These are phyloP conservation scores for Licmophora abbreviata DNA, from an alignment of 108 stramenopile genomes.

Conservation along the genomic window DNA sequence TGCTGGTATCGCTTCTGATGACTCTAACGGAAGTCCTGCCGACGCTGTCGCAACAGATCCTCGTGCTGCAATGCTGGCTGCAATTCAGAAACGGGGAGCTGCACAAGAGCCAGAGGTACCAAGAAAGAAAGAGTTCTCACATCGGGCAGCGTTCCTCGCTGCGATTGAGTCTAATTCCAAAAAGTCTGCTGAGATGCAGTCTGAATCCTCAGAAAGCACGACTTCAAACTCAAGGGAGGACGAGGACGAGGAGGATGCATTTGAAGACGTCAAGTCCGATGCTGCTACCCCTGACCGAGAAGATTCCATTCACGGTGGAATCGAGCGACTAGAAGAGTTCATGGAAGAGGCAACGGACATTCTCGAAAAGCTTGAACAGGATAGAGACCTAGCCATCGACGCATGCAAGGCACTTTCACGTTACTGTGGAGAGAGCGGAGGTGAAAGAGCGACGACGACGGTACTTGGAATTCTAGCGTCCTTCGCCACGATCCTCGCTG, in stretches of 20 bases:
- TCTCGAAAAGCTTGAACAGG: slow-evolving; percentile 31
- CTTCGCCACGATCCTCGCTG: slow-evolving; percentile 52
- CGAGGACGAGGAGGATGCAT: slow-evolving; percentile 7
- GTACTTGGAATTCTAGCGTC: slow-evolving; percentile 60
- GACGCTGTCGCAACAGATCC: slow-evolving; percentile 20
- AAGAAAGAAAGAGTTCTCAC: slow-evolving; percentile 9
- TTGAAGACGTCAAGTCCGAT: slow-evolving; percentile 1
- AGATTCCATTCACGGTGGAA: slow-evolving; percentile 3
- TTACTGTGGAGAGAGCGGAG: slow-evolving; percentile 75
- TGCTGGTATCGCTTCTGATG: slow-evolving; percentile 1
- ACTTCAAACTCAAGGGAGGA: neutral
- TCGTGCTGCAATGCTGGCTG: slow-evolving; percentile 33
- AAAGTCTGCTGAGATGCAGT: neutral
- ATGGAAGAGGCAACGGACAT: slow-evolving; percentile 31
- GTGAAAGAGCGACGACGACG: slow-evolving; percentile 39
- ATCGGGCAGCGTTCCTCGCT: slow-evolving; percentile 30
- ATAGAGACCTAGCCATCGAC: slow-evolving; percentile 40
- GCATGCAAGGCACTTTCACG: slow-evolving; percentile 65
- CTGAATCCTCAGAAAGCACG: neutral
- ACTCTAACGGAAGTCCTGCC: neutral
- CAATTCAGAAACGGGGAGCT: slow-evolving; percentile 20
- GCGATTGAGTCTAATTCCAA: slow-evolving; percentile 22
- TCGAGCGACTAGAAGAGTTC: slow-evolving; percentile 53
- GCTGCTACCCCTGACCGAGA: slow-evolving; percentile 6
- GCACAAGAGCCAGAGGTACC: slow-evolving; percentile 6